phyloP scores from a whole-genome alignment of 108 stramenopile species.

The Nitzschia sp. region DNA sequence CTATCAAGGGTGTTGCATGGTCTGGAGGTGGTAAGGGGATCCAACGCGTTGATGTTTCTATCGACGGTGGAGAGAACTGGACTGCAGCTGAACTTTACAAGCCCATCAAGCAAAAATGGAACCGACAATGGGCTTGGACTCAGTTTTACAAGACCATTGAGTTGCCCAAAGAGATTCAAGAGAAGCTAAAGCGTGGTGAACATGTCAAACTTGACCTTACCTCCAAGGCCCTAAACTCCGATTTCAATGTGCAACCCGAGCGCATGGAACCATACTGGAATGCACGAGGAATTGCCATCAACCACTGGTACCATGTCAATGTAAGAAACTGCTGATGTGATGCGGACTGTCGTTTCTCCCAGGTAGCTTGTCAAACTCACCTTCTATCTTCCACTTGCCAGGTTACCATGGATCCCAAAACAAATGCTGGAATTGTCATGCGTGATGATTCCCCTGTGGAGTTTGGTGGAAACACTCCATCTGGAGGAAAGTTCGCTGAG shows the following conservation, averaged over 20 bases:
- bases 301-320: conserved; percentile 64
- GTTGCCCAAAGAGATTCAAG: conserved; percentile 37
- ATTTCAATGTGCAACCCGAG: conserved; percentile 80
- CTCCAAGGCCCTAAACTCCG: conserved; percentile 71
- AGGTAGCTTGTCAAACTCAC: not conserved
- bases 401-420: conserved; percentile 35
- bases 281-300: conserved; percentile 76
- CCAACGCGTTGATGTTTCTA: conserved; percentile 79
- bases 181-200: conserved; percentile 33
- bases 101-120: conserved; percentile 24
- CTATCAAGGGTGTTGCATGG: conserved; percentile 75
- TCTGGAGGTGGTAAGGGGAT: conserved; percentile 74
- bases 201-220: conserved; percentile 45
- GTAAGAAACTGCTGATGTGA: not conserved
- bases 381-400: not conserved
- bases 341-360: not conserved
- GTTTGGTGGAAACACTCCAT: conserved; percentile 39
- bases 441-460: conserved; percentile 18
- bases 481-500: conserved; percentile 35
- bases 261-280: conserved; percentile 71
- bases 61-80: conserved; percentile 80
- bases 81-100: conserved; percentile 50
- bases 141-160: conserved; percentile 37
- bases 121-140: conserved; percentile 49
- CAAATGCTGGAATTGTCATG: conserved; percentile 10